phyloP scores from a whole-genome alignment of 2,329 filamentous ascomycete genomes.

The Purpureocillium lavendulum region DNA sequence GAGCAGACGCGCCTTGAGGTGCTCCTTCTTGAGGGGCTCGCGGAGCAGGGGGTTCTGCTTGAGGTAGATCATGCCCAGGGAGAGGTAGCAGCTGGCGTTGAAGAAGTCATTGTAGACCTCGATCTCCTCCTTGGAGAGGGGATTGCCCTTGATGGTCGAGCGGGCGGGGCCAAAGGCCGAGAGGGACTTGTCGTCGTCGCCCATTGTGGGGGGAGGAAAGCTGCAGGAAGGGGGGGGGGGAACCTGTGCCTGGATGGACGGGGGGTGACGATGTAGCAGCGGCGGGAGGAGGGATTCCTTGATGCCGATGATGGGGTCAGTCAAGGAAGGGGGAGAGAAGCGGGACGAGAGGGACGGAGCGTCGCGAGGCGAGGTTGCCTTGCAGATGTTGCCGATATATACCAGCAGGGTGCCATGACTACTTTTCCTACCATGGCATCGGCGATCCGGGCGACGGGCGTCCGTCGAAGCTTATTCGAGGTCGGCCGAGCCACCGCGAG shows the following conservation, averaged over 20 bases:
- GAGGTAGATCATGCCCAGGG: slow-evolving; percentile 74
- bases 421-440: slow-evolving; percentile 1
- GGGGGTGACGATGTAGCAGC: too few relatives aligned
- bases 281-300: too few relatives aligned
- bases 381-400: too few relatives aligned
- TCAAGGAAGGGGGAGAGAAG: slow-evolving; percentile 1
- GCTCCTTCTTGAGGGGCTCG: slow-evolving; percentile 58
- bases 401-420: too few relatives aligned
- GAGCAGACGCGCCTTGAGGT: slow-evolving; percentile 65
- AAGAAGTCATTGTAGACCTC: slow-evolving; percentile 65
- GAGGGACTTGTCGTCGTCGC: slow-evolving; percentile 35
- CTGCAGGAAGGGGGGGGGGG: too few relatives aligned
- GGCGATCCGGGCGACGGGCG: neutral
- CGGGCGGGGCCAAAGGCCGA: slow-evolving; percentile 57
- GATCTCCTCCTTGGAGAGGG: slow-evolving; percentile 58
- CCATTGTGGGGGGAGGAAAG: too few relatives aligned
- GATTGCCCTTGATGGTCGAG: slow-evolving; percentile 53
- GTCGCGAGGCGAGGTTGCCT: neutral
- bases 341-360: neutral
- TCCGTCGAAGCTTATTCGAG: too few relatives aligned
- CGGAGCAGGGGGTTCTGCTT: slow-evolving; percentile 64
- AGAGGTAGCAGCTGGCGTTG: slow-evolving; percentile 65
- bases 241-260: too few relatives aligned
- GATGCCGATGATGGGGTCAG: too few relatives aligned
- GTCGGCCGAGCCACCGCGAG: too few relatives aligned